A percentile compares a stretch with the other conserved stretches of the same genome.
Evolutionary conservation across 176 grass and related monocot genomes (phyloP).

Genomic region (Luzula sylvatica): DNA sequence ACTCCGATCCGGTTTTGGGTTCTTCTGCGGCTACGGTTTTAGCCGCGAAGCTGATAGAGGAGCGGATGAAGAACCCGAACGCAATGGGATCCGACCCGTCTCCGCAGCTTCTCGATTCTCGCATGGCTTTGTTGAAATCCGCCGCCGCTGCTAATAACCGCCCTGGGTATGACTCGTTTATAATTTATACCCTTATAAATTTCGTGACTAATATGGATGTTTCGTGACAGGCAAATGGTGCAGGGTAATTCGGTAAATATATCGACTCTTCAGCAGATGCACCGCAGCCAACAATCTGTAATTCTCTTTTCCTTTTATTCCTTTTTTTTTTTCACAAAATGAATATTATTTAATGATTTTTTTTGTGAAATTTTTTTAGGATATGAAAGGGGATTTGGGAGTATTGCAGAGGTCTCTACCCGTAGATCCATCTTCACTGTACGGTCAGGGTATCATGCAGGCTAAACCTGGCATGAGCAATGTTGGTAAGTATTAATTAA

Average conservation of each 20-base stretch:
- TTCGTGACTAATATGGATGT: background rate
- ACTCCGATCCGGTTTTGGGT: constrained; percentile 40
- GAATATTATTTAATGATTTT: background rate
- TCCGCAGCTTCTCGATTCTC: constrained; percentile 57
- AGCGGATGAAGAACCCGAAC: constrained; percentile 57
- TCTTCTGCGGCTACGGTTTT: constrained; percentile 43
- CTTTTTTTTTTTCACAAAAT: constrained; percentile 7
- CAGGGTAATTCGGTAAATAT: constrained; percentile 44
- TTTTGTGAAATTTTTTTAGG: constrained; percentile 32
- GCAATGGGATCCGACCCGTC: constrained; percentile 48
- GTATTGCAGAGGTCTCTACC: constrained; percentile 59
- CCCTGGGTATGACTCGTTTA: constrained; percentile 33
- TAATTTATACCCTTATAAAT: background rate
- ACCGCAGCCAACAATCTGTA: constrained; percentile 66
- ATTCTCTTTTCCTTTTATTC: constrained; percentile 22
- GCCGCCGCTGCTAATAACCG: constrained; percentile 37
- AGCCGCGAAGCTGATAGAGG: constrained; percentile 70
- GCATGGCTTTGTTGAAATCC: constrained; percentile 57
- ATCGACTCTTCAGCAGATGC: constrained; percentile 63
- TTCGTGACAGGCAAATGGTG: constrained; percentile 37
- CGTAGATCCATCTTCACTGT: constrained; percentile 53
- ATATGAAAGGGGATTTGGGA: constrained; percentile 56
- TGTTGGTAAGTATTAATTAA: constrained; percentile 49
- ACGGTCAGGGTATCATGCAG: constrained; percentile 52
- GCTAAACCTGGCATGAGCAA: constrained; percentile 54